Conservation (phyloP, 164 flowering plant genomes). For the Dillenia turbinata region DNA sequence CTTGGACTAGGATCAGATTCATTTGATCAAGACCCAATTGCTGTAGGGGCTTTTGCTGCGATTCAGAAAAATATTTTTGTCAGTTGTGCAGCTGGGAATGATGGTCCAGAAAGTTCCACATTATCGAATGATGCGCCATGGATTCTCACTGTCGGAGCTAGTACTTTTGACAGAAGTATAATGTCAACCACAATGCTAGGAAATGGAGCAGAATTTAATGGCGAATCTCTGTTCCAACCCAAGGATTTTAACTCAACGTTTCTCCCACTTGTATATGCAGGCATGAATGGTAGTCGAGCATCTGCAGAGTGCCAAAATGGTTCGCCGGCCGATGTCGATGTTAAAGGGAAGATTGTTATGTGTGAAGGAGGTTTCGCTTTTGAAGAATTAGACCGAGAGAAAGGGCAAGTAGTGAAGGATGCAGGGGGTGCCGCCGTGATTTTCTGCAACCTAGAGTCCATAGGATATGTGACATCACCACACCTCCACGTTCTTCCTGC, state of each 20-base stretch:
- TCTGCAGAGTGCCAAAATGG: too few species aligned
- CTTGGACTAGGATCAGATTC: conserved; percentile 17
- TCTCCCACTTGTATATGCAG: too few species aligned
- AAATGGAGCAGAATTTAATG: too few species aligned
- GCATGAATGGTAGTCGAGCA: too few species aligned
- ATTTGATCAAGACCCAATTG: conserved; percentile 25
- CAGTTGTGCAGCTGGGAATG: conserved; percentile 49
- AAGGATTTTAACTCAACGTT: too few species aligned
- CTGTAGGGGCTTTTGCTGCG: conserved; percentile 43
- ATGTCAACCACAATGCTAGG: conserved; percentile 13
- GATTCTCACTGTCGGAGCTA: conserved; percentile 64
- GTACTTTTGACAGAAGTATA: conserved; percentile 38
- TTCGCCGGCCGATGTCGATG: background rate
- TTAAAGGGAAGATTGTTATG: conserved; percentile 5
- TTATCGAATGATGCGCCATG: conserved; percentile 42
- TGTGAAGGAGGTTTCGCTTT: background rate
- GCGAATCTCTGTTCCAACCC: background rate
- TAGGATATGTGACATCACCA: background rate
- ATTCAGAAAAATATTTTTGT: conserved; percentile 38
- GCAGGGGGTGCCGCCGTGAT: conserved; percentile 9
- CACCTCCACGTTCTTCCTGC: conserved; percentile 3
- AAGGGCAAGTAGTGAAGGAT: background rate
- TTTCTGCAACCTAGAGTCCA: background rate
- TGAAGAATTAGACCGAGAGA: too few species aligned
- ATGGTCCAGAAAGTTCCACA: conserved; percentile 34